Base-by-base conservation (phyloP, 1,284 basidiomycete species). In the Cryptococcus depauperatus region DNA sequence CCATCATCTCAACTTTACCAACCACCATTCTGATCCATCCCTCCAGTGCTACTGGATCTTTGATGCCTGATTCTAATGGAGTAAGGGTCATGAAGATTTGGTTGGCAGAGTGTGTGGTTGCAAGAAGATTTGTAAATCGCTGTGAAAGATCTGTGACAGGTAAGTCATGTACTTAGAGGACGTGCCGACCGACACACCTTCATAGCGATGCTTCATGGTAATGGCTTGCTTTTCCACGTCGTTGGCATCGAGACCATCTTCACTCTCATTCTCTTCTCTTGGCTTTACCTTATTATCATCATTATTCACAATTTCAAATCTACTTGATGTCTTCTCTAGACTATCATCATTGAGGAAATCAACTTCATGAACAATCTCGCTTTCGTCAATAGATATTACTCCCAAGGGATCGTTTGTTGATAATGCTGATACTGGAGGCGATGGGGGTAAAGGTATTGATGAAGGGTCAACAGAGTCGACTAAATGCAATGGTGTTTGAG, bases 251-350 rank as follows among this genome's bases (percentile, higher is more conserved):
- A 92, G 68, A 34, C 82, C n/a, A n/a, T 77, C 51, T 78, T 80
- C 49, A 89, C 77, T 60, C 92, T 87, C 26, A 52, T 58, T 4
- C 56, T 58, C 41, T 66, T 54, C 57, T 86, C 85, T 72, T 85
- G 80, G 2, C 76, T 72, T 64, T 87, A 89, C 33, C 78, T 70
- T 35, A 76, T 76, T 50, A 84, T 65, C 64, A 80, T 83, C 54
- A 77, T 71, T 18, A 93, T 70, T 71, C 83, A 85, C 40, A 84
- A 82, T 22, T 81, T 48, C 27, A 95, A 71, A 6, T 79, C 81
- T 43, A 79, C 76, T n/a, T n/a, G n/a, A n/a, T n/a, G n/a, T n/a
- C n/a, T n/a, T n/a, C n/a, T n/a, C n/a, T n/a, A n/a, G n/a, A n/a
- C n/a, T n/a, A n/a, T n/a, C n/a, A n/a, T n/a, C n/a, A n/a, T n/a